These are phyloP conservation scores for Erigeron canadensis DNA, from an alignment of 129 eudicot species.

Conservation along the genomic window DNA sequence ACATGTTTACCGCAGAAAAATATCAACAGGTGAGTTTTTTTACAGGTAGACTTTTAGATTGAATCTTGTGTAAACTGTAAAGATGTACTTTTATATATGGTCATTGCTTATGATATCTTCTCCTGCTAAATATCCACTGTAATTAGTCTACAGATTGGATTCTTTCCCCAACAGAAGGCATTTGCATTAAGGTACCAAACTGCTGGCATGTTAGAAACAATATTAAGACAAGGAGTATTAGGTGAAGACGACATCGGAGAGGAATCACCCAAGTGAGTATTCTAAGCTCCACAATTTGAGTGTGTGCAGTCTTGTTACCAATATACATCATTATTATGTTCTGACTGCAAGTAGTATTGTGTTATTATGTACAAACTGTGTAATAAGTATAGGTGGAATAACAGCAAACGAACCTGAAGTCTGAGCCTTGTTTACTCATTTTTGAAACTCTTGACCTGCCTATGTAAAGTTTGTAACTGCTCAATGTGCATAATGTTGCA, in stretches of 20 bases:
- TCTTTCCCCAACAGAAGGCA: constrained; percentile 86
- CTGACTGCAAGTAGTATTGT: background rate
- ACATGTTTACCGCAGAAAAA: constrained; percentile 95
- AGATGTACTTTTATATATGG: background rate
- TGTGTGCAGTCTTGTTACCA: background rate
- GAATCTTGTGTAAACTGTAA: background rate
- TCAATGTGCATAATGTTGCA: no score
- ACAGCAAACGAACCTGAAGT: background rate
- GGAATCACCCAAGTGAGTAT: constrained; percentile 81
- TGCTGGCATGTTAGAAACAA: constrained; percentile 95
- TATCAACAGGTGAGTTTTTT: constrained; percentile 80
- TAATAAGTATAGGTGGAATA: constrained; percentile 1
- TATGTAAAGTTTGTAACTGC: background rate
- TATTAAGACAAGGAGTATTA: constrained; percentile 85
- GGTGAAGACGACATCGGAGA: constrained; percentile 98
- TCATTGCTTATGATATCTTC: constrained; percentile 7
- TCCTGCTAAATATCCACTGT: constrained; percentile 47
- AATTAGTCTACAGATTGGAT: constrained; percentile 89
- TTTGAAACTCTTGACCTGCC: background rate
- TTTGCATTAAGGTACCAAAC: constrained; percentile 91
- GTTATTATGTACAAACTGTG: constrained; percentile 1
- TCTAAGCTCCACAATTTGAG: background rate
- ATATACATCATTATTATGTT: background rate
- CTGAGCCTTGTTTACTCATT: background rate
- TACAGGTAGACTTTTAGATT: constrained; percentile 11